Percentiles rank a stretch among this genome's conserved stretches.
phyloP scores from a whole-genome alignment of 2,329 filamentous ascomycete species.

The Penicillium sp. region DNA sequence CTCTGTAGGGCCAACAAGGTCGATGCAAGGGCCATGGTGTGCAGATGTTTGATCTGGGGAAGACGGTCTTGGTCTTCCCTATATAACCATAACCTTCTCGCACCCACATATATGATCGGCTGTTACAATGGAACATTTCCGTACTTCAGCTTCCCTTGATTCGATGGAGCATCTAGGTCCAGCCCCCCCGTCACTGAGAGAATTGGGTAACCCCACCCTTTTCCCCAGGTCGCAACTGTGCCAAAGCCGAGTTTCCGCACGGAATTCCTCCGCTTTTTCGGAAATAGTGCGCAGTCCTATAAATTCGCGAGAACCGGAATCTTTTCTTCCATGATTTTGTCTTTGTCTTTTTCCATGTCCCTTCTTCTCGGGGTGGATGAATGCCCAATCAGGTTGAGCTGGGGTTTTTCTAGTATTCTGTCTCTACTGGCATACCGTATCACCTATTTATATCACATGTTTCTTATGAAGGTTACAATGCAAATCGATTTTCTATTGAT shows the following conservation, averaged over 20 bases:
- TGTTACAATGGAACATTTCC: slow-evolving; percentile 19
- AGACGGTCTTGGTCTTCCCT: background rate
- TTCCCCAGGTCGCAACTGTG: background rate
- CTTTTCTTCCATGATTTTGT: too few species aligned
- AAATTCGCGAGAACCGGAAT: too few species aligned
- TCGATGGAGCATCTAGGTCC: background rate
- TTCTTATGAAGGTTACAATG: too few species aligned
- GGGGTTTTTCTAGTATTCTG: too few species aligned
- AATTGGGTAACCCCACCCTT: background rate
- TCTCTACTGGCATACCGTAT: too few species aligned
- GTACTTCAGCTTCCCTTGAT: background rate
- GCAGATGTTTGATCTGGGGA: background rate
- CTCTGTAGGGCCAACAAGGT: slow-evolving; percentile 23
- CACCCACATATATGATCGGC: background rate
- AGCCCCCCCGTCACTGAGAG: background rate
- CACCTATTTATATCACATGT: too few species aligned
- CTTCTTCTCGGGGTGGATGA: too few species aligned
- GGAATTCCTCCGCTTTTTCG: slow-evolving; percentile 12
- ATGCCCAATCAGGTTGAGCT: too few species aligned
- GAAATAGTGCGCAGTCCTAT: slow-evolving; percentile 8
- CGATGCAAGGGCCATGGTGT: slow-evolving; percentile 29
- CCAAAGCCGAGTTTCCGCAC: slow-evolving; percentile 8
- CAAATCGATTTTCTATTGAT: too few species aligned
- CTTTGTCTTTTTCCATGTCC: too few species aligned
- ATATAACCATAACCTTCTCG: background rate